phyloP scores from a whole-genome alignment of 2,329 filamentous ascomycete genomes.

The Colletotrichum sp. region DNA sequence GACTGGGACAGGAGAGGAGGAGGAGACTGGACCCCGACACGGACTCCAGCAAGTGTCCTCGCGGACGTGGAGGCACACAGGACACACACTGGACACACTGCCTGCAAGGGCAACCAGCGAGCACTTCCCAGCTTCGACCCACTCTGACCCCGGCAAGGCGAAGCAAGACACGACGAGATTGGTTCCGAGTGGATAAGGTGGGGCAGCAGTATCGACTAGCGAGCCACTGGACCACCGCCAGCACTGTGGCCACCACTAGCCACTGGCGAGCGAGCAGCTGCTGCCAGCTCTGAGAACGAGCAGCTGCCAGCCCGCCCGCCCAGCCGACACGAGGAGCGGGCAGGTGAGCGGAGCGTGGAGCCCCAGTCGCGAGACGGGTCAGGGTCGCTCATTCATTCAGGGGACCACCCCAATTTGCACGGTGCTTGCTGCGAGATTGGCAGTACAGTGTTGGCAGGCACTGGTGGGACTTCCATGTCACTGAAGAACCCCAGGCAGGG shows the following conservation, averaged over 20 bases:
- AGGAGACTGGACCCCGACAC: slow-evolving; percentile 11
- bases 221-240: not conserved
- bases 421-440: not conserved
- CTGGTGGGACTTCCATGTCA: not conserved
- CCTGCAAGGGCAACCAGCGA: not conserved
- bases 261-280: not conserved
- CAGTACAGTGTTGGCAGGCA: slow-evolving; percentile 1
- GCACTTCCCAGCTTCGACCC: not conserved
- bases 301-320: not conserved
- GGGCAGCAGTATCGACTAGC: not conserved
- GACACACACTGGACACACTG: not conserved
- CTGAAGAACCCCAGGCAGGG: not conserved
- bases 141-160: not conserved
- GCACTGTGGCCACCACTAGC: not conserved
- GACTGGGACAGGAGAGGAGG: not conserved
- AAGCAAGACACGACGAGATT: slow-evolving; percentile 6
- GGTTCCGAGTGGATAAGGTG: not conserved
- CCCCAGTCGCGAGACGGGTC: not conserved
- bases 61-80: not conserved
- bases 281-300: not conserved
- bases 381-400: slow-evolving; percentile 8
- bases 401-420: slow-evolving; percentile 14
- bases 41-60: not conserved
- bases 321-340: not conserved
- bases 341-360: not conserved